These are phyloP conservation scores for Psilocybe tampanensis DNA, from an alignment of 768 basidiomycete species.

Conservation along the genomic window DNA sequence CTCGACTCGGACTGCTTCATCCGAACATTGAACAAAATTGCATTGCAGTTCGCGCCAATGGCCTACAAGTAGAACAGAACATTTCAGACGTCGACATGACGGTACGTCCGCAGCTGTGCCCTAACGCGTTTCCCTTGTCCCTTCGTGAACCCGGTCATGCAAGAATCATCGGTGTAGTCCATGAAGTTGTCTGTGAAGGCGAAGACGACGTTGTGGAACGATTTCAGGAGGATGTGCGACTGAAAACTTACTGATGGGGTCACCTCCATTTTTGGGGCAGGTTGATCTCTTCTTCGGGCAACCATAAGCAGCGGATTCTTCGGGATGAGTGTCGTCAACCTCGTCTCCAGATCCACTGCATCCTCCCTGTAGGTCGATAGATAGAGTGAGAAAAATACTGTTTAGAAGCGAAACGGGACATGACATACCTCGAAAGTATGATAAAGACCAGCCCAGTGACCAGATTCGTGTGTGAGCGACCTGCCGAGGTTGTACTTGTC, in stretches of 20 bases:
- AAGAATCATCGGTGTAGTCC: constrained; percentile 49
- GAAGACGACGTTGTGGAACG: not conserved
- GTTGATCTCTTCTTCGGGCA: constrained; percentile 35
- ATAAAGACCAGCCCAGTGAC: constrained; percentile 60
- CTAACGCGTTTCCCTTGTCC: constrained; percentile 41
- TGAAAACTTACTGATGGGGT: constrained; percentile 33
- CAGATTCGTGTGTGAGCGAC: constrained; percentile 56
- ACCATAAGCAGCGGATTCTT: constrained; percentile 39
- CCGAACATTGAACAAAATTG: too few species aligned
- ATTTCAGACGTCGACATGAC: constrained; percentile 31
- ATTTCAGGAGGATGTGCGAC: not conserved
- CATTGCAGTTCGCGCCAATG: not conserved
- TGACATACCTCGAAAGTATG: constrained; percentile 55
- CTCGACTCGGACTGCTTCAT: too few species aligned
- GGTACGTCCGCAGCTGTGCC: constrained; percentile 43
- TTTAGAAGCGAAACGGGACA: not conserved
- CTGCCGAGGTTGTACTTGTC: constrained; percentile 43
- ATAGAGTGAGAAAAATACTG: not conserved
- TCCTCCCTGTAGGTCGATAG: constrained; percentile 33
- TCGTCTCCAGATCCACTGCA: constrained; percentile 38
- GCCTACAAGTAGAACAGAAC: not conserved
- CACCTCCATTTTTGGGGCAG: constrained; percentile 31
- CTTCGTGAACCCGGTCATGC: constrained; percentile 47
- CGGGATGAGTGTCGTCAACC: constrained; percentile 45
- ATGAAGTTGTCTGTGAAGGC: constrained; percentile 41